phyloP scores from a whole-genome alignment of 169 alveolate genomes.

The Plasmodium vinckei region DNA sequence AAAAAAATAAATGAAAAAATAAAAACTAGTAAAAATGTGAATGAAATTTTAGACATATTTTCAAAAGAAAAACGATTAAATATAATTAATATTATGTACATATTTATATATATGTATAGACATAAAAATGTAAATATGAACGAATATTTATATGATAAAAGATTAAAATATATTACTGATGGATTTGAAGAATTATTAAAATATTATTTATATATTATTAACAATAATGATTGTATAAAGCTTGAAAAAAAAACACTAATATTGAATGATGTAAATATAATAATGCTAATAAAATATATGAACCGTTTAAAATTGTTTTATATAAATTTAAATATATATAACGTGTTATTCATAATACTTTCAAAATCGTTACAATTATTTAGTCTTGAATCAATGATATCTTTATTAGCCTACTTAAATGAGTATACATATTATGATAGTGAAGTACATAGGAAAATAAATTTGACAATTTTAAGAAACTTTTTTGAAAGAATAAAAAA shows the following conservation, averaged over 20 bases:
- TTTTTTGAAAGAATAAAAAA: too few relatives aligned
- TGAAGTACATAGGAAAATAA: conserved; percentile 40
- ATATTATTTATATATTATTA: conserved; percentile 35
- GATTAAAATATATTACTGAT: conserved; percentile 36
- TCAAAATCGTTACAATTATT: conserved; percentile 35
- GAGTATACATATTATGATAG: conserved; percentile 36
- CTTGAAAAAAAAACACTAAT: not conserved
- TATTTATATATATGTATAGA: conserved; percentile 54
- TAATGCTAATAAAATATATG: conserved; percentile 60
- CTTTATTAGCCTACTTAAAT: conserved; percentile 42
- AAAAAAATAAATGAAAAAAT: conserved; percentile 31
- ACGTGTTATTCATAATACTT: conserved; percentile 35
- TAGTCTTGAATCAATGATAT: conserved; percentile 4
- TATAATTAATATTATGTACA: conserved; percentile 62
- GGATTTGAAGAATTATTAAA: conserved; percentile 37
- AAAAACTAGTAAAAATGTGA: conserved; percentile 30
- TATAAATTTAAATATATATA: conserved; percentile 50
- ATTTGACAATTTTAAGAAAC: conserved; percentile 6
- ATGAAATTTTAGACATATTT: conserved; percentile 30
- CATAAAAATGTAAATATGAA: conserved; percentile 15
- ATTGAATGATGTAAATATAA: conserved; percentile 29
- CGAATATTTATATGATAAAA: conserved; percentile 51
- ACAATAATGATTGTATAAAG: not conserved
- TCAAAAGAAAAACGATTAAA: conserved; percentile 19
- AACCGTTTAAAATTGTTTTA: conserved; percentile 52